These are phyloP conservation scores for Sporisorium scitamineum DNA, from an alignment of 1,284 basidiomycete species.

Conservation along the genomic window DNA sequence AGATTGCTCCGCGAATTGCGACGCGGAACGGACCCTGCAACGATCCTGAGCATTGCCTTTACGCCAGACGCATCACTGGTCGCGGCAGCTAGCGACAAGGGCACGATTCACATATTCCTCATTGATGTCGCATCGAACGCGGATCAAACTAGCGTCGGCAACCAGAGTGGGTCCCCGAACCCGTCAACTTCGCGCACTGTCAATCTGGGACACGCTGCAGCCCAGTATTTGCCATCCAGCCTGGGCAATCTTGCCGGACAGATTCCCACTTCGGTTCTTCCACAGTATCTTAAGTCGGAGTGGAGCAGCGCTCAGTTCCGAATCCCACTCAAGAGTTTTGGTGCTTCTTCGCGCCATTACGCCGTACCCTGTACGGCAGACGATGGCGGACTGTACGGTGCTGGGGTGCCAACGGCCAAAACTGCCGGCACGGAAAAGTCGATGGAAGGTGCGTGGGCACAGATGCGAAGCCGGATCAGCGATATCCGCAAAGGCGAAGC, in stretches of 20 bases:
- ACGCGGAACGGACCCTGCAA: constrained; percentile 56
- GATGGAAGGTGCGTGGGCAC: constrained; percentile 62
- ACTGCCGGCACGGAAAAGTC: constrained; percentile 39
- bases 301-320: constrained; percentile 63
- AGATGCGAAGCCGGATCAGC: constrained; percentile 56
- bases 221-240: constrained; percentile 48
- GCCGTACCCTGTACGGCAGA: constrained; percentile 9
- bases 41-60: constrained; percentile 60
- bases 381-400: constrained; percentile 13
- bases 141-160: not conserved
- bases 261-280: constrained; percentile 54
- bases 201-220: constrained; percentile 34
- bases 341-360: constrained; percentile 35
- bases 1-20: constrained; percentile 53
- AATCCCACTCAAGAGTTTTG: constrained; percentile 57
- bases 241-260: constrained; percentile 44
- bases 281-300: constrained; percentile 59
- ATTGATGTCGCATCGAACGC: constrained; percentile 6
- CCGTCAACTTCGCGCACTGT: constrained; percentile 23
- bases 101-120: constrained; percentile 61
- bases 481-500: constrained; percentile 61
- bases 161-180: not conserved
- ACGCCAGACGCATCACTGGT: constrained; percentile 47
- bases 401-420: not conserved
- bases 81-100: constrained; percentile 63